Conservation (phyloP, 306 rosid genomes). For the Vicia villosa region DNA sequence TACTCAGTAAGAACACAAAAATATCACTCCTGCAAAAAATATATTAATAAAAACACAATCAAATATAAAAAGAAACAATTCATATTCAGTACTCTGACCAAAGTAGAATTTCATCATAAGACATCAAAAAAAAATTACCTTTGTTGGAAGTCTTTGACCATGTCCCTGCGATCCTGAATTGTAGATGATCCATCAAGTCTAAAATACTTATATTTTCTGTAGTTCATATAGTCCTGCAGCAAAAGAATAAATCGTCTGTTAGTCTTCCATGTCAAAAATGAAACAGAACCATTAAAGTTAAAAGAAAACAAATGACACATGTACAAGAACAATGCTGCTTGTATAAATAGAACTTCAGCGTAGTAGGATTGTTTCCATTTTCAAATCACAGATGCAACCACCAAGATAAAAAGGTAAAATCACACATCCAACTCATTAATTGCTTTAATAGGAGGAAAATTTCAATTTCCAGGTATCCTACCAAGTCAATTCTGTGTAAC, state of each 20-base stretch:
- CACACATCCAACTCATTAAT: slow-evolving; percentile 13
- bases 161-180: slow-evolving; percentile 94
- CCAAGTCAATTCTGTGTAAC: slow-evolving; percentile 6
- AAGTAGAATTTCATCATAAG: background rate
- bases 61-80: slow-evolving; percentile 14
- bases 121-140: slow-evolving; percentile 55
- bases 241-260: slow-evolving; percentile 18
- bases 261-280: slow-evolving; percentile 19
- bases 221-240: slow-evolving; percentile 97
- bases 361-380: slow-evolving; percentile 20
- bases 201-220: slow-evolving; percentile 84
- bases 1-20: slow-evolving; percentile 93
- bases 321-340: slow-evolving; percentile 6
- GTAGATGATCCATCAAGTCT: slow-evolving; percentile 98
- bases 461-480: slow-evolving; percentile 13
- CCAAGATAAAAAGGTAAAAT: background rate
- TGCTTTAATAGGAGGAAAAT: background rate
- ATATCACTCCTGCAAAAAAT: slow-evolving; percentile 74
- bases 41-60: slow-evolving; percentile 17
- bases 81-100: slow-evolving; percentile 30
- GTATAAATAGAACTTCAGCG: slow-evolving; percentile 11
- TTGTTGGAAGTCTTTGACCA: slow-evolving; percentile 94
- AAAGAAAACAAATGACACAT: background rate
- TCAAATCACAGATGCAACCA: slow-evolving; percentile 27
- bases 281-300: background rate